phyloP scores from a whole-genome alignment of 2,329 filamentous ascomycete genomes.

The Colletotrichum lentis region DNA sequence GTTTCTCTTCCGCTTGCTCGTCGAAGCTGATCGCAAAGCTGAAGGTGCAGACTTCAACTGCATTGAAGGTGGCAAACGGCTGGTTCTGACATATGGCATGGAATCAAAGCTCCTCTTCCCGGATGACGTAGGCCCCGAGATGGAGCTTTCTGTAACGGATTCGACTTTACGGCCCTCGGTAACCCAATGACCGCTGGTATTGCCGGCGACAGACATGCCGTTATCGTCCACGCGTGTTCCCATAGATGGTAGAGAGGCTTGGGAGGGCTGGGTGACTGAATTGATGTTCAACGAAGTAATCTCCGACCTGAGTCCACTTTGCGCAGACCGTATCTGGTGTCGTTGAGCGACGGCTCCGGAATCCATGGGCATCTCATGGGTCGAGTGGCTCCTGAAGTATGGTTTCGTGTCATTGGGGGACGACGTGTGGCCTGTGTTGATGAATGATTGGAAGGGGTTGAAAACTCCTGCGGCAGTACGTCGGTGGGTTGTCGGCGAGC shows the following conservation, averaged over 20 bases:
- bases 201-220: background rate
- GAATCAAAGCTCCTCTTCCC: slow-evolving; percentile 8
- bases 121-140: background rate
- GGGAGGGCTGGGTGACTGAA: background rate
- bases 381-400: background rate
- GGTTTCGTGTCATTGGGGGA: background rate
- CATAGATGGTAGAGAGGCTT: background rate
- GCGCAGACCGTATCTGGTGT: background rate
- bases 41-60: slow-evolving; percentile 12
- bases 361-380: background rate
- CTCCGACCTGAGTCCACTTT: background rate
- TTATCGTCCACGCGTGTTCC: background rate
- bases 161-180: background rate
- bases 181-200: background rate
- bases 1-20: slow-evolving; percentile 6
- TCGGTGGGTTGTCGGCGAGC: background rate
- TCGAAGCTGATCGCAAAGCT: slow-evolving; percentile 12
- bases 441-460: background rate
- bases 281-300: background rate
- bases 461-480: background rate
- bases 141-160: background rate
- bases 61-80: slow-evolving; percentile 8
- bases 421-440: background rate
- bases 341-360: background rate
- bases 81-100: slow-evolving; percentile 5